Evolutionary conservation across 257 asterid species (phyloP).

Genomic region (Salvia splendens): DNA sequence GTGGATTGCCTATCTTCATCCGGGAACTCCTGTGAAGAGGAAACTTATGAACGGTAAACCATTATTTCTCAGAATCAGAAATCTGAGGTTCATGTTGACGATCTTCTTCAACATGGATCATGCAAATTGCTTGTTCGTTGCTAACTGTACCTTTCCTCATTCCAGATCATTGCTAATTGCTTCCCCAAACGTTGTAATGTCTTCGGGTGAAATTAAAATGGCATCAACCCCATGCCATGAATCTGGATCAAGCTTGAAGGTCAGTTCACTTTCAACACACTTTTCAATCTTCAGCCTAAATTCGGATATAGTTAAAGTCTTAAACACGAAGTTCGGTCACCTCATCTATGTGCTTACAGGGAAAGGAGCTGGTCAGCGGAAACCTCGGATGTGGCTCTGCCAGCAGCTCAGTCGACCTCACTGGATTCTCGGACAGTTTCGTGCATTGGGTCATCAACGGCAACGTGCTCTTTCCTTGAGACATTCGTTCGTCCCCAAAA

Average conservation of each 20-base stretch:
- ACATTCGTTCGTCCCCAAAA: constrained; percentile 16
- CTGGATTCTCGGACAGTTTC: constrained; percentile 61
- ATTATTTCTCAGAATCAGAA: not conserved
- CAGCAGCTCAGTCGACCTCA: constrained; percentile 31
- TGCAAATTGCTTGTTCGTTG: not conserved
- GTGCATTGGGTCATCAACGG: constrained; percentile 70
- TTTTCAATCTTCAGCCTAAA: not conserved
- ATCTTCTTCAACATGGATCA: not conserved
- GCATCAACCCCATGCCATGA: constrained; percentile 45
- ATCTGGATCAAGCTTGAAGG: constrained; percentile 61
- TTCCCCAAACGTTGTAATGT: constrained; percentile 45
- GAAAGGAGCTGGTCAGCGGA: constrained; percentile 43
- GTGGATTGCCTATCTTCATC: constrained; percentile 87
- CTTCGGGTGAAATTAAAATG: constrained; percentile 50
- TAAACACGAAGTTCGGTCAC: no score
- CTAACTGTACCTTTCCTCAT: constrained; percentile 14
- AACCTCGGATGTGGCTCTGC: constrained; percentile 37
- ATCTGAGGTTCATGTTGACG: not conserved
- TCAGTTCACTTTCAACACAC: constrained; percentile 35
- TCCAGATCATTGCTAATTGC: constrained; percentile 66
- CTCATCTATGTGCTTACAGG: constrained; percentile 35
- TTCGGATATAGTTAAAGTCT: no score
- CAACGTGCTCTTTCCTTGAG: constrained; percentile 50
- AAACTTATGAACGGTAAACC: constrained; percentile 66
- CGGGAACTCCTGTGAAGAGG: constrained; percentile 89